Conservation (phyloP, 2,329 filamentous ascomycete genomes). For the Coleophoma cylindrospora region DNA sequence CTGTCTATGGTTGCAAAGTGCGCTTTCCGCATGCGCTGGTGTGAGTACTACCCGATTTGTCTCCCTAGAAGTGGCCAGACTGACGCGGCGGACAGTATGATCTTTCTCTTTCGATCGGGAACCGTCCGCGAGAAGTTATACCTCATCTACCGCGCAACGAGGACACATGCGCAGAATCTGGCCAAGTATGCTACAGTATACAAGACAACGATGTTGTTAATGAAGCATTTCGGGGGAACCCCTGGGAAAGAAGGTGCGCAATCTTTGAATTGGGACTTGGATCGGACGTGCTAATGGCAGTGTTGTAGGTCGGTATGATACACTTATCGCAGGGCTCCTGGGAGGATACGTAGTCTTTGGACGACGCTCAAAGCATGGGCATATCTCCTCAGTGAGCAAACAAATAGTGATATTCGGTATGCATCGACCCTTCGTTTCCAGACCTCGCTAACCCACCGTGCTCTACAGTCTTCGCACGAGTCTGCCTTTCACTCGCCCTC, state of each 20-base stretch:
- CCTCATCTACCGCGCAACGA: conserved; percentile 80
- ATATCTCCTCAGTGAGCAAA: conserved; percentile 78
- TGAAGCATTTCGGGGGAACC: conserved; percentile 57
- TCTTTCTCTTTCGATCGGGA: conserved; percentile 91
- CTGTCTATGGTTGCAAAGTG: conserved; percentile 95
- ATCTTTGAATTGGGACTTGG: neutral
- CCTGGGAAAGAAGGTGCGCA: conserved; percentile 52
- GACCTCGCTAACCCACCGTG: neutral
- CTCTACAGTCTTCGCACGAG: conserved; percentile 73
- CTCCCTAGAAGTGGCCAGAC: neutral
- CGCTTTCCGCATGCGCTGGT: conserved; percentile 97
- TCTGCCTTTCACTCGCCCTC: conserved; percentile 78
- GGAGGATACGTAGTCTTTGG: conserved; percentile 95
- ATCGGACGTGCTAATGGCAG: too few species aligned
- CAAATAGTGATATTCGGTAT: conserved; percentile 87
- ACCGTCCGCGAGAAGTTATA: conserved; percentile 71
- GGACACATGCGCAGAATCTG: conserved; percentile 86
- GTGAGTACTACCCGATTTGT: conserved; percentile 32
- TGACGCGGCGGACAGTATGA: conserved; percentile 59
- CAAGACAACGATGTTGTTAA: conserved; percentile 73
- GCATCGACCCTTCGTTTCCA: neutral
- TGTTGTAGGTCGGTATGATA: conserved; percentile 66
- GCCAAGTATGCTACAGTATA: conserved; percentile 89
- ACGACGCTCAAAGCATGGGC: conserved; percentile 55
- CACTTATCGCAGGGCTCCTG: conserved; percentile 78